Base-by-base conservation (phyloP, 2,329 filamentous ascomycete species). In the Trichophyton mentagrophytes region DNA sequence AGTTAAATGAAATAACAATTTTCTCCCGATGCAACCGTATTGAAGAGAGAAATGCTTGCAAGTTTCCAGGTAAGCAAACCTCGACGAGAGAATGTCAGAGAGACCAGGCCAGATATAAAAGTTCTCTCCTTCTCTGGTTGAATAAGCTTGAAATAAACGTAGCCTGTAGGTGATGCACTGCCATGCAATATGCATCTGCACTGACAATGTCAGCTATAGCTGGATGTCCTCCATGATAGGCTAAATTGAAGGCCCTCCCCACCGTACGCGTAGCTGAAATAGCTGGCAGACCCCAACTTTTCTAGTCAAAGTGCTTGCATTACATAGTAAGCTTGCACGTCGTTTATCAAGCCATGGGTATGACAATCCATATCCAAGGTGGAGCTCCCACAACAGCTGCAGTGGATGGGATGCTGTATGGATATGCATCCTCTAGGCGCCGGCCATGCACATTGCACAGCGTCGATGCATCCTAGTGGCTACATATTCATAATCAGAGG, bases 281-380 rank as follows among this genome's bases (percentile, higher is more conserved):
- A 49, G 20, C 46, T 13, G 46, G 8, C 17, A 49, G 46, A 22
- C 46, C 46, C 17, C 17, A 22, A 49, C 11, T 17, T 22, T 49
- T 22, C 46, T 22, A 7, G 17, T 20, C n/a, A 3, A 49, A 9
- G 25, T 49, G 46, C 46, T 49, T 49, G 46, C 46, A 22, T n/a
- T 49, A 49, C n/a, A 49, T 49, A 49, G 46, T 49, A 49, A 49
- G 46, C 46, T 49, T 49, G 46, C 46, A 49, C 46, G 46, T 49
- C 46, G 46, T 49, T 49, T 49, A 53, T 53, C 49, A 33, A 30
- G 49, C 49, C 38, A 15, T 53, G 49, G 27, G 33, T 53, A 53
- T 8, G 22, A 30, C 27, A 33, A 22, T 22, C 46, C 17, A 11
- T 30, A 30, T 30, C 27, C 9, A 49, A 22, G 17, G 25, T 22